Base-by-base conservation (phyloP, 2,329 filamentous ascomycete genomes). In the Colletotrichum sublineola region DNA sequence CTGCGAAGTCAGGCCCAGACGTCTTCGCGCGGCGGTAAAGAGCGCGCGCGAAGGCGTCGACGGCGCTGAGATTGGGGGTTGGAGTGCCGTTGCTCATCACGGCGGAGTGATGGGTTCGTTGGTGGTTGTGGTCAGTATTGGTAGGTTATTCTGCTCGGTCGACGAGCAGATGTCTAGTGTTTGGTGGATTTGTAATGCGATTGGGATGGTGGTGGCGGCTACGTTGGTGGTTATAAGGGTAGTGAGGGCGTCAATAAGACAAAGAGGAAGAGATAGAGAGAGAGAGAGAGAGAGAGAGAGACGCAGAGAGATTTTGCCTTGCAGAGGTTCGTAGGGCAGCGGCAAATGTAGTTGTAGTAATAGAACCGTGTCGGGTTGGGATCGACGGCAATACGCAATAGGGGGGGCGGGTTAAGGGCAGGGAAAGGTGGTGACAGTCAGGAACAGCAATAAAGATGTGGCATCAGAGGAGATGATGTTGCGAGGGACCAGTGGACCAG, bases 21-120 rank as follows among this genome's bases (percentile, higher is more conserved):
- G 83, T 81, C 74, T 86, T 86, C 63, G 86, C 85, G 71, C 87
- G 87, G 64, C 87, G 84, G 77, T 88, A 90, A 20, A 91, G 83
- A 61, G 84, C 84, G 58, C 86, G 85, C 58, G 88, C 88, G 76
- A 87, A 87, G 70, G 84, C 84, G 78, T 89, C 88, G 76, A 89
- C 83, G 61, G 84, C 84, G 78, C 89, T 87, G 79, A 91, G 87
- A 75, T 86, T 83, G 68, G 83, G 80, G 69, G 83, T 78, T 71
- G 79, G 76, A 31, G 76, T 76, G 74, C 73, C 74, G 64, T 76
- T 73, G 67, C 74, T 79, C 79, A 83, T 82, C 69, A 74, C 73
- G 71, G 76, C 46, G 66, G 61, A 56, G 73, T 61, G 68, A 52
- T 52, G 63, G 63, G n/a, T 40, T 38, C 9, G 50, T 38, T 62